Conservation (phyloP, 208 protist genomes). For the Leishmania gerbilli region DNA sequence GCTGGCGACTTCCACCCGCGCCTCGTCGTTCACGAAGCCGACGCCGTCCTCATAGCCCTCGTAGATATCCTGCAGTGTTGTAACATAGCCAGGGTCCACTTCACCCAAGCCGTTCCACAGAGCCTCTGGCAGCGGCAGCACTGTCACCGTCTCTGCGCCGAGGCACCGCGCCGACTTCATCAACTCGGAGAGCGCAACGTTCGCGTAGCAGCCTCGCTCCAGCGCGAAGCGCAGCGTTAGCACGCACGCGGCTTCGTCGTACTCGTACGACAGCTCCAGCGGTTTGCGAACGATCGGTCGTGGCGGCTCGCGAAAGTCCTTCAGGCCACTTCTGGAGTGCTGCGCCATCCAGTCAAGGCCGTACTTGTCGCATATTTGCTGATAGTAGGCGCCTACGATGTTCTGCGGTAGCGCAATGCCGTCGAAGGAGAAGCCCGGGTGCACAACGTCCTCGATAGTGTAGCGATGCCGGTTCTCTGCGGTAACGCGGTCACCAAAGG, state of each 20-base stretch:
- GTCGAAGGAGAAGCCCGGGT: conserved; percentile 86
- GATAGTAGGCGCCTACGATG: conserved; percentile 66
- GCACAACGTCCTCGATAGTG: conserved; percentile 78
- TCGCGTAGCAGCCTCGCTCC: conserved; percentile 87
- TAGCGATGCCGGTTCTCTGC: conserved; percentile 39
- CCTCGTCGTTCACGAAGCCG: conserved; percentile 61
- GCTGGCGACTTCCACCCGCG: conserved; percentile 15
- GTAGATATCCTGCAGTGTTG: conserved; percentile 85
- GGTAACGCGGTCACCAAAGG: conserved; percentile 41
- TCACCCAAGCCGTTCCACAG: conserved; percentile 61
- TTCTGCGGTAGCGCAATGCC: conserved; percentile 67
- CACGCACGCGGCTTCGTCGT: conserved; percentile 41
- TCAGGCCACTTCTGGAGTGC: conserved; percentile 57
- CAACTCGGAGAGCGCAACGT: conserved; percentile 84
- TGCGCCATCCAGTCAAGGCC: conserved; percentile 69
- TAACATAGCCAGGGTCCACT: conserved; percentile 75
- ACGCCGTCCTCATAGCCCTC: conserved; percentile 74
- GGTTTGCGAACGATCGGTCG: conserved; percentile 83
- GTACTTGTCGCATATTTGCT: conserved; percentile 78
- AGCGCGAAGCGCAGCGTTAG: conserved; percentile 74
- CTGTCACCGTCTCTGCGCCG: conserved; percentile 63
- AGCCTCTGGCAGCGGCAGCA: conserved; percentile 53
- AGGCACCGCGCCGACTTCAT: conserved; percentile 73
- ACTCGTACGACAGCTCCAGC: conserved; percentile 59
- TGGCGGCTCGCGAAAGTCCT: conserved; percentile 81